Evolutionary conservation across 345 rosid species (phyloP).

Genomic region (Ceriops decandra): DNA sequence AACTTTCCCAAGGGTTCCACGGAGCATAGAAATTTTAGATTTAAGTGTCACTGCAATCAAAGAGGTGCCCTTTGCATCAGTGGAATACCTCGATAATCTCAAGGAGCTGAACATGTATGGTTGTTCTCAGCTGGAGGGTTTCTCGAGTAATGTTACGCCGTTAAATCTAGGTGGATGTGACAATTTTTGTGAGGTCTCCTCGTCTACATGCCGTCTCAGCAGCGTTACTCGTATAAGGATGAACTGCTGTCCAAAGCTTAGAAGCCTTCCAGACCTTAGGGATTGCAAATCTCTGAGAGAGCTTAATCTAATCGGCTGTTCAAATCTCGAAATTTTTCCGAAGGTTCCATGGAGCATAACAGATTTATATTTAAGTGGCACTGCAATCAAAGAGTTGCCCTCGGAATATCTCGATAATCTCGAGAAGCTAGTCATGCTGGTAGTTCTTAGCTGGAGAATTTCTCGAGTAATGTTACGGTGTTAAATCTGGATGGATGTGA

Average conservation of each 20-base stretch:
- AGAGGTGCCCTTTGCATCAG: constrained; percentile 24
- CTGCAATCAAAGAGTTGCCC: constrained; percentile 20
- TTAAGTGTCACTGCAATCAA: constrained; percentile 25
- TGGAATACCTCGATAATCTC: too few species aligned
- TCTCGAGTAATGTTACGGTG: constrained; percentile 17
- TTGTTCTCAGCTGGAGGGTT: neutral
- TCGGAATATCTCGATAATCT: neutral
- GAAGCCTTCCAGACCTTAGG: too few species aligned
- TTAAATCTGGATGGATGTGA: constrained; percentile 19
- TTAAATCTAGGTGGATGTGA: too few species aligned
- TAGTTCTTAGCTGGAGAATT: too few species aligned
- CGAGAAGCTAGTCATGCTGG: neutral
- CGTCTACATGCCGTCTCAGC: too few species aligned
- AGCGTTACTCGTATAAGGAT: too few species aligned
- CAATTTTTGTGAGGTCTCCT: too few species aligned
- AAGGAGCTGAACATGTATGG: constrained; percentile 6
- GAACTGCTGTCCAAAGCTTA: too few species aligned
- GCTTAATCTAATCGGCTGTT: neutral
- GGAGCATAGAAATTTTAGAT: constrained; percentile 23
- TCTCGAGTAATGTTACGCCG: neutral
- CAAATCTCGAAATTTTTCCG: constrained; percentile 27
- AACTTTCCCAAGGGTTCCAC: constrained; percentile 21
- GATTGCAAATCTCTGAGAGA: too few species aligned
- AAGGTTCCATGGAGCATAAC: constrained; percentile 21
- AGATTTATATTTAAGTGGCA: constrained; percentile 23